These are phyloP conservation scores for Russula dissimulans DNA, from an alignment of 768 basidiomycete species.

Conservation along the genomic window DNA sequence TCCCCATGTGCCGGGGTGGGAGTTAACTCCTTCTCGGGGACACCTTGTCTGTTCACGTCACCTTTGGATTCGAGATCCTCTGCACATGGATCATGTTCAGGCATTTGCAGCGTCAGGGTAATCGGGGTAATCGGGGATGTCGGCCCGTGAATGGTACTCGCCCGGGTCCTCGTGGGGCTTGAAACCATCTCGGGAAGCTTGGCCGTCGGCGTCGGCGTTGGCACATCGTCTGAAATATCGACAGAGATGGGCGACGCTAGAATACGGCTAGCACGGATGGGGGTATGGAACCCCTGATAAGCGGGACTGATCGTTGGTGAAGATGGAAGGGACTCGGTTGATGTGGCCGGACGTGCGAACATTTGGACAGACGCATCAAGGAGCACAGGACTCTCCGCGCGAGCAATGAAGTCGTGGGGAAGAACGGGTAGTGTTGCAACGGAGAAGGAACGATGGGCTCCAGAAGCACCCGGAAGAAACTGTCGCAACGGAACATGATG, in stretches of 20 bases:
- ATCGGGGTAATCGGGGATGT: not conserved
- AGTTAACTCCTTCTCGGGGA: slow-evolving; percentile 8
- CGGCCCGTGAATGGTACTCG: slow-evolving; percentile 16
- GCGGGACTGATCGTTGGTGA: slow-evolving; percentile 27
- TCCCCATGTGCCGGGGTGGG: not conserved
- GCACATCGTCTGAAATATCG: not conserved
- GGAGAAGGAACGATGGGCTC: slow-evolving; percentile 19
- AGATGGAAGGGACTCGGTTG: slow-evolving; percentile 59
- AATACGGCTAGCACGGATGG: not conserved
- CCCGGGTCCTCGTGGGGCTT: slow-evolving; percentile 4
- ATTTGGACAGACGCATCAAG: slow-evolving; percentile 69
- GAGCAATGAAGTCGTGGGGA: slow-evolving; percentile 15
- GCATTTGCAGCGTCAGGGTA: not conserved
- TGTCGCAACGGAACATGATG: not conserved
- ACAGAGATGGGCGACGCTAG: not conserved
- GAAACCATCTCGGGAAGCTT: not conserved
- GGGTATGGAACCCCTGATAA: slow-evolving; percentile 18
- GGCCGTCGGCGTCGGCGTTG: not conserved
- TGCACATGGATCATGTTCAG: slow-evolving; percentile 5
- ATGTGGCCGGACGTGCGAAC: slow-evolving; percentile 67
- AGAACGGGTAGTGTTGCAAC: slow-evolving; percentile 31
- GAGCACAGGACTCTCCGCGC: slow-evolving; percentile 32
- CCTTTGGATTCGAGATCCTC: slow-evolving; percentile 13
- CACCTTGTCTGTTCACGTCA: not conserved
- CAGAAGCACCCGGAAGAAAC: slow-evolving; percentile 5